These are phyloP conservation scores for Pelargonium fulgidum DNA, from an alignment of 441 rosid species.

Conservation along the genomic window DNA sequence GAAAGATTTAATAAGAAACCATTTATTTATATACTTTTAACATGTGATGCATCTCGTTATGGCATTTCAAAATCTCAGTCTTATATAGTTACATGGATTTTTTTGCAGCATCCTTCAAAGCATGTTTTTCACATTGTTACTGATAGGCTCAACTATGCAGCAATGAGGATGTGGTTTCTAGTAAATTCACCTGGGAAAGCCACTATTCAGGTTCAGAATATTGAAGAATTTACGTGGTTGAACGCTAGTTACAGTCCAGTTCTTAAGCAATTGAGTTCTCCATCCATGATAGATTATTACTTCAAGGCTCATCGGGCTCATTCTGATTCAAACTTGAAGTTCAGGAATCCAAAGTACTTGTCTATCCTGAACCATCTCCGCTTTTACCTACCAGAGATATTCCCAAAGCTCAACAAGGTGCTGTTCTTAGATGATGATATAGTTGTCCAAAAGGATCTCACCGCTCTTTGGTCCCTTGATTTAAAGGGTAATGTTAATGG, in stretches of 20 bases:
- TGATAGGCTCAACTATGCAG: conserved; percentile 63
- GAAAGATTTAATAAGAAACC: too few relatives aligned
- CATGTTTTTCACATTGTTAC: conserved; percentile 68
- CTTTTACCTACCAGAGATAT: conserved; percentile 90
- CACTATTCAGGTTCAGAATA: conserved; percentile 58
- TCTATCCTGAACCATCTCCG: conserved; percentile 94
- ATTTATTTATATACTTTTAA: too few relatives aligned
- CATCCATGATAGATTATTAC: conserved; percentile 85
- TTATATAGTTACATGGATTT: conserved; percentile 18
- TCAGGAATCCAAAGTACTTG: conserved; percentile 86
- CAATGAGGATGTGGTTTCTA: conserved; percentile 80
- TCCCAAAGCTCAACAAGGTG: conserved; percentile 83
- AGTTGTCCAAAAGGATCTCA: conserved; percentile 87
- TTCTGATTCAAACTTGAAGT: conserved; percentile 84
- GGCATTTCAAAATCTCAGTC: conserved; percentile 3
- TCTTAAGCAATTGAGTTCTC: conserved; percentile 80
- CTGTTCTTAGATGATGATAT: conserved; percentile 91
- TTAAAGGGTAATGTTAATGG: conserved; percentile 92
- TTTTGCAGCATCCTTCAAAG: conserved; percentile 29
- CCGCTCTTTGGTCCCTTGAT: conserved; percentile 77
- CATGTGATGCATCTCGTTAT: too few relatives aligned
- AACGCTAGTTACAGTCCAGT: conserved; percentile 94
- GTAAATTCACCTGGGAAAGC: conserved; percentile 49
- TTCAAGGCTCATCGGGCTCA: conserved; percentile 64
- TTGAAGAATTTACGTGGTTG: conserved; percentile 80